Evolutionary conservation across 768 basidiomycete species (phyloP).

Genomic region (Fistulinella prunicolor): DNA sequence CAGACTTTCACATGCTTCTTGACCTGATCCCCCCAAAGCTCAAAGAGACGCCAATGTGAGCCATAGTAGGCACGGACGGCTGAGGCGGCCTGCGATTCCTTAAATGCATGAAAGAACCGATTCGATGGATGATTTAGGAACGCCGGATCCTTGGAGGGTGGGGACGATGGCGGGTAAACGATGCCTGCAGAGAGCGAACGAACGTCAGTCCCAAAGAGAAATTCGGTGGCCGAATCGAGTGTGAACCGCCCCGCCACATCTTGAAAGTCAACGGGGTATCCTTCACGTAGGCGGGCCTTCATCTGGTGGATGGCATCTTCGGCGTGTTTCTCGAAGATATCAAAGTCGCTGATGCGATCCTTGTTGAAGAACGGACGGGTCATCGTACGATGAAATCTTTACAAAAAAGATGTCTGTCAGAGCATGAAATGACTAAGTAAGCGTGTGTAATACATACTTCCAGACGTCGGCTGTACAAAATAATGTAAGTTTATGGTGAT

Average conservation of each 20-base stretch:
- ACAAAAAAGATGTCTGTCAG: background rate
- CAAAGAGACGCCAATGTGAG: conserved; percentile 41
- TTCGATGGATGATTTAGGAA: conserved; percentile 32
- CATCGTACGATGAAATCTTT: conserved; percentile 42
- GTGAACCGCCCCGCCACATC: conserved; percentile 47
- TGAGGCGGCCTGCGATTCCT: conserved; percentile 33
- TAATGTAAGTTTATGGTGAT: background rate
- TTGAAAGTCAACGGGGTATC: conserved; percentile 43
- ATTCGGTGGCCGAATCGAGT: conserved; percentile 56
- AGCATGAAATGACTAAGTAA: background rate
- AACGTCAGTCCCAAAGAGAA: conserved; percentile 48
- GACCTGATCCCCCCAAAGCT: conserved; percentile 43
- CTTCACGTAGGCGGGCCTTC: conserved; percentile 32
- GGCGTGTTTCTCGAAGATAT: conserved; percentile 38
- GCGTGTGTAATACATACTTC: conserved; percentile 29
- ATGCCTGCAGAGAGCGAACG: conserved; percentile 38
- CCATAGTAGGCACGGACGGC: conserved; percentile 37
- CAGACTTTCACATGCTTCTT: conserved; percentile 40
- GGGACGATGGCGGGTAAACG: conserved; percentile 27
- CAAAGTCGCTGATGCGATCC: conserved; percentile 40
- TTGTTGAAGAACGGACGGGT: conserved; percentile 42
- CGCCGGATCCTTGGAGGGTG: conserved; percentile 19
- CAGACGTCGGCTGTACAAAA: conserved; percentile 31
- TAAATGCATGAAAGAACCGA: conserved; percentile 40
- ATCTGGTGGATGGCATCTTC: conserved; percentile 32